Percentiles rank a stretch among this genome's conserved stretches.
Conservation (phyloP, 441 rosid species). For the Gossypium davidsonii region DNA sequence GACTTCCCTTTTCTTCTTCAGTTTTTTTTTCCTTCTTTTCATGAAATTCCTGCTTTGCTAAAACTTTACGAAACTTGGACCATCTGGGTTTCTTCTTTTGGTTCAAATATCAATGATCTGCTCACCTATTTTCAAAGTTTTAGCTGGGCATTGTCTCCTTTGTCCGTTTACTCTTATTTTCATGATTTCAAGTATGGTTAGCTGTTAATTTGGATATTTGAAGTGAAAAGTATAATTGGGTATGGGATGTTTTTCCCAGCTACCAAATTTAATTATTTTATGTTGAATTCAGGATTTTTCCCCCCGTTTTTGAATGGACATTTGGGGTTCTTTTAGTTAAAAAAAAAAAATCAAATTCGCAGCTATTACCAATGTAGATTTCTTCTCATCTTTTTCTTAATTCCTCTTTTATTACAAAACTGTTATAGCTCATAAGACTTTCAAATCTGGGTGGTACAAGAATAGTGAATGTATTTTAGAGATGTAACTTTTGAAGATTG, state of each 20-base stretch:
- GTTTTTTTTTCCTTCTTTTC: not conserved
- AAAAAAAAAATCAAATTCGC: not conserved
- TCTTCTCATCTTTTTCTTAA: slow-evolving; percentile 11
- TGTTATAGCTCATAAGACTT: slow-evolving; percentile 7
- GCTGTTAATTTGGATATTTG: slow-evolving; percentile 14
- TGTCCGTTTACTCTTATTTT: slow-evolving; percentile 10
- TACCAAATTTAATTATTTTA: slow-evolving; percentile 12
- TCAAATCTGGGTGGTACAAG: slow-evolving; percentile 6
- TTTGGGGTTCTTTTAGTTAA: not conserved
- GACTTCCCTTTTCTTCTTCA: not conserved
- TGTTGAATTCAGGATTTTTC: not conserved
- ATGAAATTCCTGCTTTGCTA: slow-evolving; percentile 10
- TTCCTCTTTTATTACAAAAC: slow-evolving; percentile 8
- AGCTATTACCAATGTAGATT: slow-evolving; percentile 14
- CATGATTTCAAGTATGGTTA: not conserved
- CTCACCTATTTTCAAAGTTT: slow-evolving; percentile 12
- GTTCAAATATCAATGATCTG: slow-evolving; percentile 16
- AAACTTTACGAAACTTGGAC: not conserved
- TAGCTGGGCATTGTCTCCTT: slow-evolving; percentile 29
- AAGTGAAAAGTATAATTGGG: slow-evolving; percentile 19
- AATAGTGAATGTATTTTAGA: slow-evolving; percentile 13
- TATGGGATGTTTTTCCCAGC: slow-evolving; percentile 13
- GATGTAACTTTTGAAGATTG: slow-evolving; percentile 12
- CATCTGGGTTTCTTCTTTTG: not conserved
- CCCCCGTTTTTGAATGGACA: not conserved